Base-by-base conservation (phyloP, 768 basidiomycete genomes). In the Leccinum subtestaceum region DNA sequence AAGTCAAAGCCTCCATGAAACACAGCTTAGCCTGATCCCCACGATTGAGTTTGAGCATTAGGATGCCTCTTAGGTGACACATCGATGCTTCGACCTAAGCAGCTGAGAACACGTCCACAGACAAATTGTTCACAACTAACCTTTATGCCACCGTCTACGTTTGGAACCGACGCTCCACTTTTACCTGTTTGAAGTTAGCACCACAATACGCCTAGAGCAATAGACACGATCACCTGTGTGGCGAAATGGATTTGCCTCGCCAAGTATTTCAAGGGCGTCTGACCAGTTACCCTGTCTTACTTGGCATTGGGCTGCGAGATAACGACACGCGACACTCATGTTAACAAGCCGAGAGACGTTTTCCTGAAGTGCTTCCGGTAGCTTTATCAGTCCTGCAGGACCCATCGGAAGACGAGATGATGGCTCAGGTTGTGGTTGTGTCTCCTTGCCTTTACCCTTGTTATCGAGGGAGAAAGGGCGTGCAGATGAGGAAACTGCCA, bases 301-400 rank as follows among this genome's bases (percentile, higher is more conserved):
- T 79, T 94, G 86, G 72, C 95, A 98, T 68, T 98, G 93, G 10
- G 96, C 97, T 17, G 94, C 95, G 21, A 99, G 84, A 77, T 98
- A 98, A 46, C 97, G 84, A 71, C 97, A 98, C 6, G 94, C 93
- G 36, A 98, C 84, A 67, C 93, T 95, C 84, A 94, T 90, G 75
- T 97, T 93, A 3, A 96, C 93, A 29, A 98, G 78, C 53, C 90
- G 82, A 49, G 87, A 88, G 21, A 89, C 83, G 15, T 78, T 81
- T 50, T 84, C 84, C 59, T 86, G 84, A 65, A 83, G 77, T 36
- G 85, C 79, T 40, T 85, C 82, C 2, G 87, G 81, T 31, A 89
- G 78, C 60, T 90, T 85, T 43, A 90, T 80, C 76, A 90, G 81
- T 17, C 85, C 88, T 8, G 82, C 84, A 3, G 87, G 83, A 12